Evolutionary conservation across 768 basidiomycete genomes (phyloP), one percentile per base, ranked within the genome.

Genomic region (Serendipita sp.): DNA sequence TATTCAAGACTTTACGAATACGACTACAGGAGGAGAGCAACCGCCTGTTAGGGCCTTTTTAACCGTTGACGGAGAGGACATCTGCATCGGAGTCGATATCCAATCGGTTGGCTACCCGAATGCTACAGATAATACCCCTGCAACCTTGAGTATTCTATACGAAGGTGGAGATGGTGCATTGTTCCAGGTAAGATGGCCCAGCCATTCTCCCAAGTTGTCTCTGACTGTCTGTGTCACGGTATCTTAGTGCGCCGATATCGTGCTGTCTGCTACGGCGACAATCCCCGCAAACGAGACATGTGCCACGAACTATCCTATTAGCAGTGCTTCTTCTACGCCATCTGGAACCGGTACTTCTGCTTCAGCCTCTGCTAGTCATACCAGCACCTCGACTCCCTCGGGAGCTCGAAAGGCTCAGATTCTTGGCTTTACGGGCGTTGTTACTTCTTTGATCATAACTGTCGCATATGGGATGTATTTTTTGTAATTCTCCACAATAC

Each of bases 171-270:
- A 92, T 70, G 84, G 83, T 23, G 54, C 70, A 34, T 78, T 93
- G 5, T 90, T 79, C 74, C 88, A 91, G 78, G 87, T 81, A 69
- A 47, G 74, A 23, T 48, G 46, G 32, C 44, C 34, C 2, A 32
- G 3, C 58, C 36, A n/a, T n/a, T 67, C 28, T 16, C 44, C 54
- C 66, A 15, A 8, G 60, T 63, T 58, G 23, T 23, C 23, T 23
- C 23, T 23, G 23, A 23, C 23, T 23, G 23, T 23, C 23, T 23
- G 23, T 23, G 23, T 23, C 23, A 23, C 23, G 23, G 23, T 23
- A 23, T 23, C 23, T 11, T 70, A 91, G 86, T 93, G 90, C 71
- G 80, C 91, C 44, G 91, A 93, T 74, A 72, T 93, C 69, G 84
- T 85, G 18, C 75, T 94, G 36, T 79, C 83, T 46, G 79, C 75